Evolutionary conservation across 495 filamentous ascomycete genomes (phyloP), one percentile per base, ranked within the genome.

Genomic region (Elasticomyces elasticus): DNA sequence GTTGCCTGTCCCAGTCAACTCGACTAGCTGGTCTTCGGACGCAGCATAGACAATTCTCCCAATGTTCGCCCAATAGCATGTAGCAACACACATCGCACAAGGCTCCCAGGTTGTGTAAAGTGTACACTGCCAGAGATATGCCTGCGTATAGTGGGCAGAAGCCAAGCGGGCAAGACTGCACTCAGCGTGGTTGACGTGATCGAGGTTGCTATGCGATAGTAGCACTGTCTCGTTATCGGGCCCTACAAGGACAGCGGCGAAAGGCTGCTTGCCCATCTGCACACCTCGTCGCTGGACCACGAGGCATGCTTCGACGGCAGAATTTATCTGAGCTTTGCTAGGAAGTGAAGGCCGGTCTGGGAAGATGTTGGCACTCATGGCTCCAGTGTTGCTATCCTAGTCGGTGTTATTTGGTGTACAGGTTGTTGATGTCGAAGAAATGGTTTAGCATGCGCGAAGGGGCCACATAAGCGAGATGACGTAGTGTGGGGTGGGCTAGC

Each of bases 21-120:
- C 50, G 33, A 67, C 66, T 47, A 77, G 60, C 52, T 71, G 68
- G 51, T 71, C 70, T 63, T 78, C 75, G 47, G 71, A 71, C 11
- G 74, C 75, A 26, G 75, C 70, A 59, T 79, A 79, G 25, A 79
- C 68, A 53, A 79, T 62, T 5, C 76, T 66, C 10, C 76, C 77
- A 37, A 78, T 79, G 57, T 77, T 72, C 52, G 76, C 75, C 76
- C 77, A 79, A 63, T 79, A 71, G 25, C 69, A 66, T 11, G 69
- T 70, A 13, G 64, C 67, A 48, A 67, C 68, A 55, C 77, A 79
- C 76, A 79, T 79, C 17, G 73, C 76, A 58, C 76, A 79, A 6
- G 76, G 77, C 58, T 80, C 76, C 75, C 77, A 80, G 5, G 75
- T 77, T 15, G 71, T 73, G 20, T 77, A 69, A 23, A 78, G 63